These are phyloP conservation scores for Aspergillus calidoustus DNA, from an alignment of 2,329 filamentous ascomycete genomes.

Conservation along the genomic window DNA sequence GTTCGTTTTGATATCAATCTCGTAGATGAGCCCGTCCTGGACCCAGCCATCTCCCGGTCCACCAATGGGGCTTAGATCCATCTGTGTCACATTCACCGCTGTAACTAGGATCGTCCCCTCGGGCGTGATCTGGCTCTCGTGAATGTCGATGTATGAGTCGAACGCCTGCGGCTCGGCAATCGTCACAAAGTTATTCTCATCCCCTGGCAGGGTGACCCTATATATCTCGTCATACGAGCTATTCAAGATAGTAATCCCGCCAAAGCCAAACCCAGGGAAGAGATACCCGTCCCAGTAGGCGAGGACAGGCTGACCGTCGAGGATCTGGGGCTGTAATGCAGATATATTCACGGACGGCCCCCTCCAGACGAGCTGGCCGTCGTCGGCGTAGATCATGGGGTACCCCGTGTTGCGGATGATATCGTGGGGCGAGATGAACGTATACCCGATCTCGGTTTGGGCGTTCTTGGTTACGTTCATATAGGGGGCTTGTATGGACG, in stretches of 20 bases:
- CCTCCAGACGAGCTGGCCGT: slow-evolving; percentile 33
- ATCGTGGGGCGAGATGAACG: slow-evolving; percentile 26
- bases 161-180: background rate
- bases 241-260: background rate
- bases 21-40: slow-evolving; percentile 32
- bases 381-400: slow-evolving; percentile 31
- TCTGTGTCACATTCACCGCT: slow-evolving; percentile 28
- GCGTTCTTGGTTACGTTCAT: slow-evolving; percentile 32
- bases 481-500: slow-evolving; percentile 16
- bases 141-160: slow-evolving; percentile 19
- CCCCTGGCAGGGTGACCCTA: background rate
- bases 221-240: background rate
- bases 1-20: slow-evolving; percentile 33
- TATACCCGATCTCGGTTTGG: slow-evolving; percentile 28
- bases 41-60: slow-evolving; percentile 31
- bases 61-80: slow-evolving; percentile 27
- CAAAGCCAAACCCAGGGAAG: slow-evolving; percentile 25
- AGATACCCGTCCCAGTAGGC: slow-evolving; percentile 31
- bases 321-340: slow-evolving; percentile 25
- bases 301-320: slow-evolving; percentile 28
- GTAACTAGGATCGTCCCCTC: slow-evolving; percentile 29
- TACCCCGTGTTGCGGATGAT: background rate
- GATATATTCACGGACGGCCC: slow-evolving; percentile 23
- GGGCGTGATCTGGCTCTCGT: slow-evolving; percentile 29
- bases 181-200: background rate